Evolutionary conservation across 2,329 filamentous ascomycete species (phyloP), one percentile per base, ranked within the genome.

Genomic region (Shiraia sp.): DNA sequence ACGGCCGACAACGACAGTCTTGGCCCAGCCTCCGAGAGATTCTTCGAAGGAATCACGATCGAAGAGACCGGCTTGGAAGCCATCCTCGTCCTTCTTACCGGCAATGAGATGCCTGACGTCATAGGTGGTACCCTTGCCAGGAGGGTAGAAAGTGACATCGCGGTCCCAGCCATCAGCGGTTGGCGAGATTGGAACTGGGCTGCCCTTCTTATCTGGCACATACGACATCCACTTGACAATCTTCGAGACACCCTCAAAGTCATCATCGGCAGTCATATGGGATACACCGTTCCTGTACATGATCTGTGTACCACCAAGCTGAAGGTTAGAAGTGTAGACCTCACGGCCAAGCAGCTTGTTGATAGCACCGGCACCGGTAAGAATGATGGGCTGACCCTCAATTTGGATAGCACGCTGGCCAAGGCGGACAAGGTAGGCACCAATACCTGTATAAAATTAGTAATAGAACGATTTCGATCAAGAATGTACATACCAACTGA

Each of bases 241-340:
- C 80, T 95, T 95, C 63, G 88, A 90, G 15, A 99, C 88, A 82
- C 93, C 93, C 64, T 92, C 91, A 62, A 99, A 97, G 76, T 99
- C 93, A 65, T 99, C 92, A 59, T 87, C 88, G 63, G 93, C 93
- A 57, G 92, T 96, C 88, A 97, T 92, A 78, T 99, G 93, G 15
- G 93, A 97, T 29, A 99, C 93, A 83, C 93, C 93, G 71, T 99
- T 99, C 77, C 89, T 91, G 83, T 99, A 97, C 93, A 99, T 99
- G 81, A 99, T 99, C 75, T 99, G 93, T n/a, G 93, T 99, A 61
- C 93, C 93, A 84, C 93, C 93, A 54, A 99, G 89, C 79, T 99
- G 93, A 66, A 99, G 76, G 81, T 99, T 99, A 47, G 93, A 97
- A 16, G 93, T 96, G 78, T 99, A 99, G 22, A 99, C 92, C 74